phyloP scores from a whole-genome alignment of 2,329 filamentous ascomycete species.

The Mycogone perniciosa region DNA sequence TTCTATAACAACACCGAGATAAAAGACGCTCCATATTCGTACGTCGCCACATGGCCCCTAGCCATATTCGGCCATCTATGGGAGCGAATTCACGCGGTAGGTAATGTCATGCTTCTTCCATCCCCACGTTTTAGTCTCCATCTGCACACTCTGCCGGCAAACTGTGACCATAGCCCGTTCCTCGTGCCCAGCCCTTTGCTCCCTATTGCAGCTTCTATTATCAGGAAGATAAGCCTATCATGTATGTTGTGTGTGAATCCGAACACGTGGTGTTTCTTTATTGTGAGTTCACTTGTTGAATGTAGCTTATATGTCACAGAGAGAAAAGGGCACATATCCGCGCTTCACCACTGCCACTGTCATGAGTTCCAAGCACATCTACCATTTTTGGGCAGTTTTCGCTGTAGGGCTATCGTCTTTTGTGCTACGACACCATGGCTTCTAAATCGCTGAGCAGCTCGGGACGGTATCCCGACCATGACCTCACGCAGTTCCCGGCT shows the following conservation, averaged over 20 bases:
- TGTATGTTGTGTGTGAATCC: constrained; percentile 1
- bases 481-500: constrained; percentile 39
- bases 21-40: neutral
- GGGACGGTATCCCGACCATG: constrained; percentile 25
- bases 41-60: constrained; percentile 3
- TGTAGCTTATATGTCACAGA: constrained; percentile 2
- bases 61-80: neutral
- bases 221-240: constrained; percentile 5
- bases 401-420: neutral
- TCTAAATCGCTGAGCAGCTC: constrained; percentile 6
- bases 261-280: constrained; percentile 6
- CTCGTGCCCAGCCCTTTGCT: constrained; percentile 24
- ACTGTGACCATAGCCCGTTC: constrained; percentile 23
- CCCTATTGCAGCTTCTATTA: constrained; percentile 20
- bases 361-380: neutral
- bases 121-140: constrained; percentile 19
- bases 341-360: constrained; percentile 5
- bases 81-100: constrained; percentile 5
- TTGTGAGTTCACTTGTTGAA: neutral
- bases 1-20: neutral
- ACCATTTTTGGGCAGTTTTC: neutral
- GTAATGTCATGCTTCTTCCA: constrained; percentile 21
- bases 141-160: constrained; percentile 19
- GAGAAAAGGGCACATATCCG: constrained; percentile 21
- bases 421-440: constrained; percentile 10